phyloP scores from a whole-genome alignment of 1,284 basidiomycete species.

The Meripilus lineatus region DNA sequence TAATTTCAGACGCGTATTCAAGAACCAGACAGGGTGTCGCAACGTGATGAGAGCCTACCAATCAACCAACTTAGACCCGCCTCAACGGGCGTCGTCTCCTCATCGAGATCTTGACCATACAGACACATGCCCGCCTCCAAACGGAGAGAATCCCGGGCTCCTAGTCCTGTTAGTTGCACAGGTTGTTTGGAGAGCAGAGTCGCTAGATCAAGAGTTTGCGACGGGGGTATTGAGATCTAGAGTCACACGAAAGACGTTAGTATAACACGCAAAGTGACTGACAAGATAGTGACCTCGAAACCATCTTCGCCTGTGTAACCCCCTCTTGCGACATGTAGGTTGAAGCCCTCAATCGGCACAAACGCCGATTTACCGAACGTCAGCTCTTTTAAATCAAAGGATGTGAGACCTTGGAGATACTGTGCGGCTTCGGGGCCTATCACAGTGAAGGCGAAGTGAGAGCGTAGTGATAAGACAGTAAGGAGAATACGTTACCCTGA shows the following conservation, averaged over 20 bases:
- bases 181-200: constrained; percentile 66
- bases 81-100: constrained; percentile 83
- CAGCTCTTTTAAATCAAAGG: constrained; percentile 66
- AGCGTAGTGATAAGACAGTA: background rate
- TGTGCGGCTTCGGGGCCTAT: constrained; percentile 79
- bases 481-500: constrained; percentile 51
- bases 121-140: constrained; percentile 98
- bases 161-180: constrained; percentile 87
- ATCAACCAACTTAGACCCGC: constrained; percentile 93
- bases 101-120: constrained; percentile 92
- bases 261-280: background rate
- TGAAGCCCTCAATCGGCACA: constrained; percentile 71
- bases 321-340: constrained; percentile 90
- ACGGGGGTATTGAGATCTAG: constrained; percentile 88
- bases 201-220: constrained; percentile 69
- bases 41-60: constrained; percentile 40
- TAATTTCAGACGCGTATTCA: constrained; percentile 16
- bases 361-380: constrained; percentile 82
- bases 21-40: constrained; percentile 1
- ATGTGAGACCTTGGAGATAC: constrained; percentile 72
- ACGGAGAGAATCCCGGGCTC: constrained; percentile 89
- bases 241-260: constrained; percentile 3
- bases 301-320: constrained; percentile 99
- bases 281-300: constrained; percentile 67
- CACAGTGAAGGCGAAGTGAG: constrained; percentile 1